Evolutionary conservation across 306 rosid species (phyloP).

Genomic region (Rosa chinensis): DNA sequence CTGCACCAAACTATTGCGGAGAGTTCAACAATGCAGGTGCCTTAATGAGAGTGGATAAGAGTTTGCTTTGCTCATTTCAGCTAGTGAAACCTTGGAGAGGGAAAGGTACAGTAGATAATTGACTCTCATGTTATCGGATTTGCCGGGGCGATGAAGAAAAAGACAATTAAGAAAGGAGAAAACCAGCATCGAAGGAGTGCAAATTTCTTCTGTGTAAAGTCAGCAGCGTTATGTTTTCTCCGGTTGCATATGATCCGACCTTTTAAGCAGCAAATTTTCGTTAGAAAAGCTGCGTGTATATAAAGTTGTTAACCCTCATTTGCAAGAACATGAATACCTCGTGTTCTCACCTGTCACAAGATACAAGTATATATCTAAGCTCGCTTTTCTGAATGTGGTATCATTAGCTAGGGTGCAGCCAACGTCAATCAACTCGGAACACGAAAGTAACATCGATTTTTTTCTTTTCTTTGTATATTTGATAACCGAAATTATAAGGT

Average conservation of each 20-base stretch:
- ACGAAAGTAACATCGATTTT: too few relatives aligned
- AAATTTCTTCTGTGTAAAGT: background rate
- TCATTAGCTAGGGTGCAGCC: background rate
- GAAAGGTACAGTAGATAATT: slow-evolving; percentile 13
- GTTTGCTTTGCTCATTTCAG: slow-evolving; percentile 89
- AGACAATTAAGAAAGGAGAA: background rate
- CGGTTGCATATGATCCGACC: background rate
- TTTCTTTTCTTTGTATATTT: too few relatives aligned
- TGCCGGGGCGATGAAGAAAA: background rate
- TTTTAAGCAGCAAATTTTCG: background rate
- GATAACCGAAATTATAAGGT: too few relatives aligned
- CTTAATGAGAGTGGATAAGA: slow-evolving; percentile 71
- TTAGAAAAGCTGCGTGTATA: slow-evolving; percentile 6
- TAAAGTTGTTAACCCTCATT: background rate
- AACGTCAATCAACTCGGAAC: too few relatives aligned
- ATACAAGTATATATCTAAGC: background rate
- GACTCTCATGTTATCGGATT: background rate
- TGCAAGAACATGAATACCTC: background rate
- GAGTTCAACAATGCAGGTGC: slow-evolving; percentile 96
- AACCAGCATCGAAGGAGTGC: background rate
- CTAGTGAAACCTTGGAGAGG: slow-evolving; percentile 68
- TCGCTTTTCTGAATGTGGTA: background rate
- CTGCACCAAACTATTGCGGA: slow-evolving; percentile 94
- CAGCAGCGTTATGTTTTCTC: background rate
- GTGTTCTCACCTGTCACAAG: background rate